Percentiles rank a stretch among this genome's conserved stretches.
Conservation (phyloP, 192 early-diverging fungal genomes). For the Mortierella antarctica region DNA sequence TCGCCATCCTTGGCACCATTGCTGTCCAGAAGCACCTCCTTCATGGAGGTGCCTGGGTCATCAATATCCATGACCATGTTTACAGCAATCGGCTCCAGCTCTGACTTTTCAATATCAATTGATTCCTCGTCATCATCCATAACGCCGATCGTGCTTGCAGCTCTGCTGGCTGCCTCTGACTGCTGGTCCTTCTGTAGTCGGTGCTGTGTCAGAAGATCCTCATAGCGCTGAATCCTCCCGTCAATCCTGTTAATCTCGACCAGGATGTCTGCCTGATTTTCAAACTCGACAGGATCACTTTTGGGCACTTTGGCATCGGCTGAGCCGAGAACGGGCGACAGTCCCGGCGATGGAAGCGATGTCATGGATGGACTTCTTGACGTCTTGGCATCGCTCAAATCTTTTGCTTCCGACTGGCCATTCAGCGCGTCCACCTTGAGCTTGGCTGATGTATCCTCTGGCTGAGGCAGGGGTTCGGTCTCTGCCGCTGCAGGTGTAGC, state of each 20-base stretch:
- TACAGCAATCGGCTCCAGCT: background rate
- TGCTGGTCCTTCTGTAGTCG: slow-evolving; percentile 16
- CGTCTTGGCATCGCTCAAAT: background rate
- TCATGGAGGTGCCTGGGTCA: background rate
- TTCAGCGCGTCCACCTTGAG: background rate
- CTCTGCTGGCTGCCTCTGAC: background rate
- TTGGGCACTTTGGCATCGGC: background rate
- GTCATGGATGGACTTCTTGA: slow-evolving; percentile 18
- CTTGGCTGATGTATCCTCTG: background rate
- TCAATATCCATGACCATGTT: slow-evolving; percentile 8
- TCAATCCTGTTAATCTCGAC: slow-evolving; percentile 48
- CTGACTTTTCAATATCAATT: slow-evolving; percentile 11
- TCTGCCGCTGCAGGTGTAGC: background rate
- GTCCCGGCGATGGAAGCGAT: slow-evolving; percentile 19
- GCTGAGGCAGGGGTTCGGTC: background rate
- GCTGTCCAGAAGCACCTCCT: background rate
- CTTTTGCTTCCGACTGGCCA: background rate
- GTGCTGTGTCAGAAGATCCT: slow-evolving; percentile 21
- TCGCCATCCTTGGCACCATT: slow-evolving; percentile 8
- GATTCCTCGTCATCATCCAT: background rate
- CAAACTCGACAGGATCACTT: slow-evolving; percentile 11
- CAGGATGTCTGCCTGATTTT: slow-evolving; percentile 36
- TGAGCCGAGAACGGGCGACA: slow-evolving; percentile 9
- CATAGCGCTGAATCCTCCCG: slow-evolving; percentile 21
- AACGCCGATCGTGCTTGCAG: background rate